Base-by-base conservation (phyloP, 2,329 filamentous ascomycete genomes). In the Fusarium incarnatum region DNA sequence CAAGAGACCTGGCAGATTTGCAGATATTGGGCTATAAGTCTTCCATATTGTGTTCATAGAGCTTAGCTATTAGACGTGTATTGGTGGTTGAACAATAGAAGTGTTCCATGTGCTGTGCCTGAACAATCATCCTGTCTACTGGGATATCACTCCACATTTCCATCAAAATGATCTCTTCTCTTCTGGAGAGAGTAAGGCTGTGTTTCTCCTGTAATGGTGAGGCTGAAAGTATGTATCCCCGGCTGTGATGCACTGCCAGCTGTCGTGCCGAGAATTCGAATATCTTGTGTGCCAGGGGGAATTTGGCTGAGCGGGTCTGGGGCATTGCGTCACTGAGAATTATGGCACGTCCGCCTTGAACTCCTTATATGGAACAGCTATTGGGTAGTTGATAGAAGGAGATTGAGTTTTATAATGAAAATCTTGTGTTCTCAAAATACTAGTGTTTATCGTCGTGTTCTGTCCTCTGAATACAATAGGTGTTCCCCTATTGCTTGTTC, bases 391-490 rank as follows among this genome's bases (percentile, higher is more conserved):
- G 7, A 2, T 4, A 3, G 1, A 32, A 32, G 7, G 7, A 2
- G 13, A 32, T n/a, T n/a, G 6, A 7, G 5, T 11, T 11, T n/a
- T 2, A 7, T 7, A 4, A 12, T 4, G 10, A 7, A 12, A 7
- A 4, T 12, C 18, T n/a, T 12, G 18, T n/a, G 34, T n/a, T 37
- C 18, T 12, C 7, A 8, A 0, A n/a, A n/a, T 37, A 37, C 34
- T n/a, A 10, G 10, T n/a, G 10, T 1, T 0, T 4, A n/a, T 7
- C 9, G 4, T n/a, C 6, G 34, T 37, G 34, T n/a, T n/a, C 18
- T 37, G 5, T n/a, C 0, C 34, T n/a, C 1, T n/a, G 0, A 12
- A 37, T 12, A 37, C 4, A 3, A 12, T 7, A 5, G 2, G 0
- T 37, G 34, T 37, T n/a, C 34, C 34, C 34, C 18, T 37, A 12